Percentiles rank a stretch among this genome's conserved stretches.
Conservation (phyloP, 208 protist species). For the Trypanosoma vivax region DNA sequence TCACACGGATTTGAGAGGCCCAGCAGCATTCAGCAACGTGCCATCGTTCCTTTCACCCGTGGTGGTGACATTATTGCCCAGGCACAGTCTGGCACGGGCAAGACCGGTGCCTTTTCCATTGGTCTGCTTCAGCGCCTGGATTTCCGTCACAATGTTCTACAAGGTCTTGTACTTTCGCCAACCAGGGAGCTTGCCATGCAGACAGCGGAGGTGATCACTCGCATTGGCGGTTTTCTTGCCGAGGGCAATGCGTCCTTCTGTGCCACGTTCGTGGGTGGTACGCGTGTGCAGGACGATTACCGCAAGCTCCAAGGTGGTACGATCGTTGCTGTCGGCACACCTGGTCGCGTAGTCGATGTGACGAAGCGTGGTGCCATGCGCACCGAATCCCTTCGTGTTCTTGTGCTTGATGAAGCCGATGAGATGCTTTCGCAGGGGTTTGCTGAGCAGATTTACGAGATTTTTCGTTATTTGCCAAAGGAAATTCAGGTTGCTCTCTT, state of each 20-base stretch:
- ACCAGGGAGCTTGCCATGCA: slow-evolving; percentile 96
- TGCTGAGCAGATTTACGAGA: slow-evolving; percentile 98
- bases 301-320: slow-evolving; percentile 86
- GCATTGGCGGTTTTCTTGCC: slow-evolving; percentile 95
- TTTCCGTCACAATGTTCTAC: slow-evolving; percentile 72
- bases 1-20: slow-evolving; percentile 98
- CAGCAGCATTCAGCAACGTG: slow-evolving; percentile 98
- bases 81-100: slow-evolving; percentile 94
- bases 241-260: slow-evolving; percentile 57
- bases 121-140: slow-evolving; percentile 92
- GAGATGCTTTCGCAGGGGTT: slow-evolving; percentile 98
- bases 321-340: slow-evolving; percentile 96
- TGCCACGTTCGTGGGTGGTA: slow-evolving; percentile 92
- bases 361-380: slow-evolving; percentile 88
- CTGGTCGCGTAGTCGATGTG: slow-evolving; percentile 97
- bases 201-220: slow-evolving; percentile 93
- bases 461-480: slow-evolving; percentile 96
- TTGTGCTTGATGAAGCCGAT: slow-evolving; percentile 99
- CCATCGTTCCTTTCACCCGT: slow-evolving; percentile 95
- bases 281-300: slow-evolving; percentile 95
- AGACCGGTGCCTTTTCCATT: slow-evolving; percentile 98
- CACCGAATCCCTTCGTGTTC: slow-evolving; percentile 89
- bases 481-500: slow-evolving; percentile 97
- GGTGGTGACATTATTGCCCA: slow-evolving; percentile 96
- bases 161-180: slow-evolving; percentile 95